Percentiles rank a stretch among this genome's conserved stretches.
phyloP scores from a whole-genome alignment of 1,284 basidiomycete genomes.

The Mycosarcoma maydis region DNA sequence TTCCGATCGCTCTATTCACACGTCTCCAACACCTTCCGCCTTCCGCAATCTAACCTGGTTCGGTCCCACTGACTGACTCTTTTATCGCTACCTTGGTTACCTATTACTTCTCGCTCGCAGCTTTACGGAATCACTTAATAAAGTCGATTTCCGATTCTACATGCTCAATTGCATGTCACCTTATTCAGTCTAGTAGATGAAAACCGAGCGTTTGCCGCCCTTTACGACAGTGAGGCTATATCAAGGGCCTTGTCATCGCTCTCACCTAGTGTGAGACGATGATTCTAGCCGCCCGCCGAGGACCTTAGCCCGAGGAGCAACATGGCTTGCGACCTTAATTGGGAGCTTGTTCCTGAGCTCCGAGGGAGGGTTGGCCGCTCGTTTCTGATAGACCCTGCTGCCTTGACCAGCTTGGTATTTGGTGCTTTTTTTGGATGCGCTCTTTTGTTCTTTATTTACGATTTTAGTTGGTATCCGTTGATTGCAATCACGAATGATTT shows the following conservation, averaged over 20 bases:
- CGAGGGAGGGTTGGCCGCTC: constrained; percentile 64
- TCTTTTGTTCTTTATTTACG: constrained; percentile 6
- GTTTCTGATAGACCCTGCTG: constrained; percentile 60
- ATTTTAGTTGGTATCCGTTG: too few species aligned
- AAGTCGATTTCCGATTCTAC: constrained; percentile 65
- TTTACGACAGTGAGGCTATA: constrained; percentile 62
- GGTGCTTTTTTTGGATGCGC: constrained; percentile 5
- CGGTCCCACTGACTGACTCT: constrained; percentile 33
- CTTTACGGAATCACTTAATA: constrained; percentile 67
- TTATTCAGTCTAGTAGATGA: constrained; percentile 65
- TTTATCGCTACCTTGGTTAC: neutral
- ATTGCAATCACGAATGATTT: too few species aligned
- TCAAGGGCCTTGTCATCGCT: constrained; percentile 49
- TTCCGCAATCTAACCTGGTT: neutral
- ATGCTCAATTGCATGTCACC: constrained; percentile 65
- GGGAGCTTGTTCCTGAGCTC: constrained; percentile 61
- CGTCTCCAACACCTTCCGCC: neutral
- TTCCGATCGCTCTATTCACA: too few species aligned
- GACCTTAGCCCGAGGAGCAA: constrained; percentile 62
- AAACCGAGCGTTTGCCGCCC: constrained; percentile 61
- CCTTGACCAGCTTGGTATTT: constrained; percentile 2
- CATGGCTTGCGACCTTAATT: constrained; percentile 60
- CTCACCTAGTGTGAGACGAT: constrained; percentile 7
- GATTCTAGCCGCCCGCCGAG: constrained; percentile 64
- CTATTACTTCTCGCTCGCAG: constrained; percentile 24